Base-by-base conservation (phyloP, 2,329 filamentous ascomycete species). In the Pseudodiploospora longispora region DNA sequence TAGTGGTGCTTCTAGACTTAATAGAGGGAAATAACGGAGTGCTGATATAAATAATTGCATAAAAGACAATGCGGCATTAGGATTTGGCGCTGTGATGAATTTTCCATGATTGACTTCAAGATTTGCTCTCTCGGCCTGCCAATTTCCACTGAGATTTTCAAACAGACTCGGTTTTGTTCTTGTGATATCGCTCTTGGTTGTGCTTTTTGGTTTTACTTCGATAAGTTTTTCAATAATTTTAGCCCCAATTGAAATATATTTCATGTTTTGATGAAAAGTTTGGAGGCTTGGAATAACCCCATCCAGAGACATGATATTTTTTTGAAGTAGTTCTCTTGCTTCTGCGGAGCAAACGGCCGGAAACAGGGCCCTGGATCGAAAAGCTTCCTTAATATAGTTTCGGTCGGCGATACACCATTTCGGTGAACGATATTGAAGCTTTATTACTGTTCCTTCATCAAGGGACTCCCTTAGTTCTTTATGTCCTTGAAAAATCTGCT, bases 141-240 rank as follows among this genome's bases (percentile, higher is more conserved):
- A 47, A 35, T 47, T 33, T 40, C 4, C 29, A 2, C 10, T 29
- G 4, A 47, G 32, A 30, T 42, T 47, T 6, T 47, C n/a, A 32
- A 42, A 31, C 6, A 47, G 40, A n/a, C 44, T 47, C 4, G 38
- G 28, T 10, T 29, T 35, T 10, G 8, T 47, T 9, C 36, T 27
- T 28, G 30, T 42, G n/a, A 36, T 43, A n/a, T 38, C 19, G 19
- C 19, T 27, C 9, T 3, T 38, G 30, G 36, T 9, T 10, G 19
- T 10, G 38, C 35, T 43, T 28, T n/a, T 6, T 7, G 40, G 40
- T 19, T 47, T 47, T 10, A 36, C 3, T 27, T 43, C 8, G 12
- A 47, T 42, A 40, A 39, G 29, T 31, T 40, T 43, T 27, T 47
- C 32, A 10, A 47, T 27, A 6, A 47, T 47, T 12, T 47, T 47